These are phyloP conservation scores for Ophiostoma sp. DNA, from an alignment of 2,329 filamentous ascomycete genomes.

Conservation along the genomic window DNA sequence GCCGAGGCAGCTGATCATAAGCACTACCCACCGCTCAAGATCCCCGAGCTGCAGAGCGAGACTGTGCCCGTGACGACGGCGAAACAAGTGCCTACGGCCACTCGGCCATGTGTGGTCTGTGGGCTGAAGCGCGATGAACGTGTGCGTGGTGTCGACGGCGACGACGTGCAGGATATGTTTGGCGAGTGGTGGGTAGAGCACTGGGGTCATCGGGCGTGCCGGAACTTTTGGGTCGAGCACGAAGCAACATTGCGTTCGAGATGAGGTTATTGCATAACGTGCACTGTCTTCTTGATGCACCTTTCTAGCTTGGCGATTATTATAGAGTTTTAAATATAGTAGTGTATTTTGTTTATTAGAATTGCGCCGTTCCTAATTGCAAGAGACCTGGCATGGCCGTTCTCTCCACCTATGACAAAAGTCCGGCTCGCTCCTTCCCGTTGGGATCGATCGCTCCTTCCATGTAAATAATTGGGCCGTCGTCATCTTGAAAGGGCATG, in stretches of 20 bases:
- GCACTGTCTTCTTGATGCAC: neutral
- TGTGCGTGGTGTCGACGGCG: slow-evolving; percentile 62
- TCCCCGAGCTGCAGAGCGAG: slow-evolving; percentile 64
- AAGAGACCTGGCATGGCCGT: neutral
- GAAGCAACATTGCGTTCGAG: slow-evolving; percentile 55
- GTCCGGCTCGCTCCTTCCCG: neutral
- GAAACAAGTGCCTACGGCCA: slow-evolving; percentile 67
- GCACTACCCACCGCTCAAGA: slow-evolving; percentile 37
- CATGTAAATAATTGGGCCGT: neutral
- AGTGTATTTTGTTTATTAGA: no score
- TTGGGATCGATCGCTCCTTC: neutral
- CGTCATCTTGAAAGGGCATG: neutral
- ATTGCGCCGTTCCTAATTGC: no score
- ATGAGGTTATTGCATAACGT: slow-evolving; percentile 1
- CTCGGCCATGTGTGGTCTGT: slow-evolving; percentile 75
- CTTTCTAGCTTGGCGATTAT: no score
- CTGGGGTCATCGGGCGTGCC: slow-evolving; percentile 74
- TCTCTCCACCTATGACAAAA: neutral
- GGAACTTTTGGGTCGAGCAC: slow-evolving; percentile 79
- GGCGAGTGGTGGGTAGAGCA: slow-evolving; percentile 95
- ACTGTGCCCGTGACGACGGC: slow-evolving; percentile 62
- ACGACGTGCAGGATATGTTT: slow-evolving; percentile 79
- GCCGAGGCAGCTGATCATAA: slow-evolving; percentile 24
- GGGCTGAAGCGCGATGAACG: slow-evolving; percentile 84
- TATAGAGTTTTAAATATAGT: no score